phyloP scores from a whole-genome alignment of 164 flowering plant species.

The Protea cynaroides region DNA sequence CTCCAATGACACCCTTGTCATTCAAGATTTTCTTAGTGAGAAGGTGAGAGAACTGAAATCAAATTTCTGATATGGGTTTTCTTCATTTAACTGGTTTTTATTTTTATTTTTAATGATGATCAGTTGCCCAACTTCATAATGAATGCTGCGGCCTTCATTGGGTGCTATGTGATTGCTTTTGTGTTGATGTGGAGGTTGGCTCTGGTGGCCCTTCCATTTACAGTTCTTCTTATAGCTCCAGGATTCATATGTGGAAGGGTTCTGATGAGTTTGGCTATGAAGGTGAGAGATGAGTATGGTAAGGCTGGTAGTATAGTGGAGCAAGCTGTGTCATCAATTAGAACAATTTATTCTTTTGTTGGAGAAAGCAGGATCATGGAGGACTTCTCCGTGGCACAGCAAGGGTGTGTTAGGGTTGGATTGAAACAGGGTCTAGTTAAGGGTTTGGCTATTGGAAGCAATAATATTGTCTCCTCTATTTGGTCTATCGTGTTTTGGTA shows the following conservation, averaged over 20 bases:
- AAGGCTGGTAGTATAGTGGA: conserved; percentile 63
- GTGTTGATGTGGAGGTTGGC: conserved; percentile 67
- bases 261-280: conserved; percentile 47
- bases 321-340: conserved; percentile 68
- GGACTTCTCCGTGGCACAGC: conserved; percentile 55
- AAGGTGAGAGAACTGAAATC: conserved; percentile 58
- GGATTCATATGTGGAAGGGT: conserved; percentile 72
- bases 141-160: conserved; percentile 52
- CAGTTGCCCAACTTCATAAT: conserved; percentile 79
- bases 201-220: conserved; percentile 61
- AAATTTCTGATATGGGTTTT: background rate
- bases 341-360: conserved; percentile 83
- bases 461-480: conserved; percentile 54
- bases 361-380: conserved; percentile 60
- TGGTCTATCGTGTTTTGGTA: conserved; percentile 76
- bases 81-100: too few species aligned
- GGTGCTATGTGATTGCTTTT: conserved; percentile 57
- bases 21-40: conserved; percentile 73
- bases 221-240: conserved; percentile 57
- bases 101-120: background rate
- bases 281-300: conserved; percentile 56
- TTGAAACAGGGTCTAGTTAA: conserved; percentile 68
- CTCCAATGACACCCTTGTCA: conserved; percentile 67
- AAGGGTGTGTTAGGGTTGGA: conserved; percentile 63
- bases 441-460: conserved; percentile 89